phyloP scores from a whole-genome alignment of 2,329 filamentous ascomycete species.

The Epichloe coenophiala region DNA sequence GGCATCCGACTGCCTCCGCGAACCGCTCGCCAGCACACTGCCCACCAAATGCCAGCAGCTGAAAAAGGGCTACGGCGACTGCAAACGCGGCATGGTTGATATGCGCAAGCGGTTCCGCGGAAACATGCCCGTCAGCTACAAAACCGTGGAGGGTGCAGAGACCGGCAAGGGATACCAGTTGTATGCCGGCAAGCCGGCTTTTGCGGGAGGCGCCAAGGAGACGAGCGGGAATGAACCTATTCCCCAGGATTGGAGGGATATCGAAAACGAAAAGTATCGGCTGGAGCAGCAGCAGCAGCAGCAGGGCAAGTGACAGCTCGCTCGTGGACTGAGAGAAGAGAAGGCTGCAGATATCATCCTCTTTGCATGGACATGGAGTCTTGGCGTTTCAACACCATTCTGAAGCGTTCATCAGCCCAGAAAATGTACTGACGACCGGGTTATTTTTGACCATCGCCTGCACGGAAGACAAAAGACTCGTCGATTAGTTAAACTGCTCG shows the following conservation, averaged over 20 bases:
- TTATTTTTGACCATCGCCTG: no score
- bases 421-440: no score
- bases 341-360: not conserved
- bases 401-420: not conserved
- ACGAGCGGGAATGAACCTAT: conserved; percentile 54
- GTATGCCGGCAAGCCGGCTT: conserved; percentile 66
- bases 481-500: no score
- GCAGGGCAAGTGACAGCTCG: conserved; percentile 1
- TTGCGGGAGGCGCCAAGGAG: conserved; percentile 47
- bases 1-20: conserved; percentile 75
- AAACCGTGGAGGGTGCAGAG: conserved; percentile 40
- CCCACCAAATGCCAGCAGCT: conserved; percentile 85
- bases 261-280: conserved; percentile 48
- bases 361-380: not conserved
- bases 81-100: conserved; percentile 91
- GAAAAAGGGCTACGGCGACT: conserved; percentile 84
- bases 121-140: conserved; percentile 69
- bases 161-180: conserved; percentile 51
- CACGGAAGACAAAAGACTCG: no score
- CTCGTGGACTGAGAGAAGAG: not conserved
- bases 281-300: conserved; percentile 15
- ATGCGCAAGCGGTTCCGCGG: conserved; percentile 98
- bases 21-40: conserved; percentile 67
- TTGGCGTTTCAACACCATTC: no score
- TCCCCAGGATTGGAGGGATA: conserved; percentile 47